phyloP scores from a whole-genome alignment of 768 basidiomycete species.

The Macrolepiota dolichaula region DNA sequence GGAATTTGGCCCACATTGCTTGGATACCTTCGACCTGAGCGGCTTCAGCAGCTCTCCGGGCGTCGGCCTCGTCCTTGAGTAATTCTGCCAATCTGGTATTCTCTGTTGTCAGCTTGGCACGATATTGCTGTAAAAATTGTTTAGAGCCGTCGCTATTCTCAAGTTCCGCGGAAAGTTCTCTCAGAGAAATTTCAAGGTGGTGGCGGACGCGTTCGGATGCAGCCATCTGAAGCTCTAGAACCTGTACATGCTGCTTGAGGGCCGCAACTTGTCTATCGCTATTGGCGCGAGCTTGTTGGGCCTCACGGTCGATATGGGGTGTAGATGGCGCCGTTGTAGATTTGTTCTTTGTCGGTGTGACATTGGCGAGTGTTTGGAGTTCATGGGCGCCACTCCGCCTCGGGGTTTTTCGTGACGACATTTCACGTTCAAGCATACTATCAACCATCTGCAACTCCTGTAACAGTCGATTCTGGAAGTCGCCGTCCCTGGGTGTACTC shows the following conservation, averaged over 20 bases:
- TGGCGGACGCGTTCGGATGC: constrained; percentile 65
- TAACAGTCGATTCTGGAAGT: constrained; percentile 59
- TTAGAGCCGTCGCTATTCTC: constrained; percentile 66
- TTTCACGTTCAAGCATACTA: constrained; percentile 51
- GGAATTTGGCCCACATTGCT: constrained; percentile 65
- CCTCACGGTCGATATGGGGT: constrained; percentile 12
- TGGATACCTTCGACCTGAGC: constrained; percentile 62
- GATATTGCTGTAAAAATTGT: constrained; percentile 56
- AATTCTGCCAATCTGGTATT: constrained; percentile 52
- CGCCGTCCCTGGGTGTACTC: constrained; percentile 53
- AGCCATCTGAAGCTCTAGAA: constrained; percentile 64
- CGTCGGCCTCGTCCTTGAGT: constrained; percentile 60
- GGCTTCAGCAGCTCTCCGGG: constrained; percentile 57
- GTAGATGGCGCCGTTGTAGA: constrained; percentile 14
- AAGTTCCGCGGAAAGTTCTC: constrained; percentile 56
- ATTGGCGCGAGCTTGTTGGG: constrained; percentile 27
- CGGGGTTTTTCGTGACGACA: constrained; percentile 35
- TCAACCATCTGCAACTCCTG: constrained; percentile 62
- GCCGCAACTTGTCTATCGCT: constrained; percentile 47
- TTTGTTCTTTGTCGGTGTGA: constrained; percentile 46
- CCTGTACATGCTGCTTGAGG: constrained; percentile 62
- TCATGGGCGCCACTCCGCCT: constrained; percentile 31
- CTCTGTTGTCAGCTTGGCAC: constrained; percentile 53
- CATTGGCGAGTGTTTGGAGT: constrained; percentile 35
- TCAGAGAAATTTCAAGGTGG: constrained; percentile 58